These are phyloP conservation scores for Austroboletus eburneus DNA, from an alignment of 768 basidiomycete genomes.

Conservation along the genomic window DNA sequence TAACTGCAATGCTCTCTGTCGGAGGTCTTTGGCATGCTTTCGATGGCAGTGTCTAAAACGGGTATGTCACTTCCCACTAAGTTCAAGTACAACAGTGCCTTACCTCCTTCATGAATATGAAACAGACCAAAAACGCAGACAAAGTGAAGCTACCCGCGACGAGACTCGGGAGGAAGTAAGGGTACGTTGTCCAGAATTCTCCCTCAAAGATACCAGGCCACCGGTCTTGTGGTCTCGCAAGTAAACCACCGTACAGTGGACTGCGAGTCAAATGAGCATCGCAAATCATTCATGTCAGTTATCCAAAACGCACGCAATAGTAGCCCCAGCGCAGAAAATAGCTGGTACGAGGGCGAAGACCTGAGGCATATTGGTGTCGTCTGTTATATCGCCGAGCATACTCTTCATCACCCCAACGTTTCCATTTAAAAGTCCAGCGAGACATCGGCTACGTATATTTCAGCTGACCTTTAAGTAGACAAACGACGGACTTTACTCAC, in stretches of 20 bases:
- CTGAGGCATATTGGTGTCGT: slow-evolving; percentile 33
- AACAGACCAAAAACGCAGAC: slow-evolving; percentile 15
- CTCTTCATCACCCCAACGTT: slow-evolving; percentile 62
- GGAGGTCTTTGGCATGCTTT: slow-evolving; percentile 1
- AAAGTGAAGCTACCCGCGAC: slow-evolving; percentile 16
- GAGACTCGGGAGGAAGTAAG: slow-evolving; percentile 37
- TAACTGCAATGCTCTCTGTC: neutral
- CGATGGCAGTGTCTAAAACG: slow-evolving; percentile 23
- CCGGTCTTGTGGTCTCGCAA: slow-evolving; percentile 51
- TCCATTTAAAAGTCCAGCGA: slow-evolving; percentile 36
- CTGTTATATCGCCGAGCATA: slow-evolving; percentile 61
- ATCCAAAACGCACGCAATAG: slow-evolving; percentile 28
- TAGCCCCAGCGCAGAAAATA: slow-evolving; percentile 28
- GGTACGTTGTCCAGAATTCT: slow-evolving; percentile 34
- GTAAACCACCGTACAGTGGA: slow-evolving; percentile 54
- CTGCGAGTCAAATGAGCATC: slow-evolving; percentile 25
- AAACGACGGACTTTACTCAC: slow-evolving; percentile 21
- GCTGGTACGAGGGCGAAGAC: slow-evolving; percentile 31
- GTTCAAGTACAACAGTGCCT: neutral
- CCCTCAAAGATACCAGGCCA: slow-evolving; percentile 47
- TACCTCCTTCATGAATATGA: slow-evolving; percentile 31
- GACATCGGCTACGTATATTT: slow-evolving; percentile 28
- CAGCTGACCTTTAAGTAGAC: neutral
- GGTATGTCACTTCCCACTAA: neutral
- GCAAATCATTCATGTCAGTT: too few relatives aligned